phyloP scores from a whole-genome alignment of 768 basidiomycete genomes.

The Solioccasus polychromus region DNA sequence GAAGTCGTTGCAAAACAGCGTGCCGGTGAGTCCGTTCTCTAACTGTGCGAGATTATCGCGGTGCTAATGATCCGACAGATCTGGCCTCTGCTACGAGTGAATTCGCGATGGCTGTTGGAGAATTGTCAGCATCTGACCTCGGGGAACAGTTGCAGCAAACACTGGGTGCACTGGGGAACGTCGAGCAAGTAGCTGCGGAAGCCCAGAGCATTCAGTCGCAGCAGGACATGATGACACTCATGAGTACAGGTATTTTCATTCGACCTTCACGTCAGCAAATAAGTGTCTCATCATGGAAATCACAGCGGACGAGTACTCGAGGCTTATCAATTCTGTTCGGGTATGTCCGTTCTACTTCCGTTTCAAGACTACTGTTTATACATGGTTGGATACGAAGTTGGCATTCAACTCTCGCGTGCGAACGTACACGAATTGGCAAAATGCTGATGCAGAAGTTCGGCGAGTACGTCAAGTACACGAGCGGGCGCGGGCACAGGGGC shows the following conservation, averaged over 20 bases:
- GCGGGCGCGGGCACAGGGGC: constrained; percentile 74
- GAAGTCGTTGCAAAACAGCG: constrained; percentile 84
- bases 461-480: constrained; percentile 78
- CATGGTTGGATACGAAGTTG: constrained; percentile 48
- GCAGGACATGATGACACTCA: constrained; percentile 76
- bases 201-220: constrained; percentile 71
- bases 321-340: constrained; percentile 83
- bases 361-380: no score
- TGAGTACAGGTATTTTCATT: constrained; percentile 63
- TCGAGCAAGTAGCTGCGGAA: constrained; percentile 73
- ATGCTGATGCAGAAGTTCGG: constrained; percentile 68
- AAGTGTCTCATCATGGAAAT: constrained; percentile 9
- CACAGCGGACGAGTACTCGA: constrained; percentile 91
- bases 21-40: constrained; percentile 44
- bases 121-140: constrained; percentile 74
- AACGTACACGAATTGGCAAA: constrained; percentile 78
- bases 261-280: neutral
- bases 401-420: constrained; percentile 88
- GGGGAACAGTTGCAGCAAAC: constrained; percentile 69
- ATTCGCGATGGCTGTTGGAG: constrained; percentile 68
- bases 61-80: constrained; percentile 41
- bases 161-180: constrained; percentile 66
- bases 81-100: constrained; percentile 70
- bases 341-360: constrained; percentile 45
- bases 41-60: neutral